A percentile compares a stretch with the other conserved stretches of the same genome.
Evolutionary conservation across 2,329 filamentous ascomycete genomes (phyloP).

Genomic region (Remersonia thermophila): DNA sequence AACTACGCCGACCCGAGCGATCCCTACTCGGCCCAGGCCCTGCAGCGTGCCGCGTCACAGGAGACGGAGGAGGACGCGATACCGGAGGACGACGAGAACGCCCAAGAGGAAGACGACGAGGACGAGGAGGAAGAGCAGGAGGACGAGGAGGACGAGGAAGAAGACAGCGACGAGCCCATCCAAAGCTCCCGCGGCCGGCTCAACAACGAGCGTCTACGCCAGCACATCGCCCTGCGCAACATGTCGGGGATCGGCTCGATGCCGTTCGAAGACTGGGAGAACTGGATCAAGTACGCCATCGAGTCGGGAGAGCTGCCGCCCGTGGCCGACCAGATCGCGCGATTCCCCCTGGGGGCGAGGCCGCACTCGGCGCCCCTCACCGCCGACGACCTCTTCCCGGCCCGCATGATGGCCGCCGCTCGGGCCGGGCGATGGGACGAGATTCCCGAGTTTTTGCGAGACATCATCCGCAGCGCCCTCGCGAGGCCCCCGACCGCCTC

Average conservation of each 20-base stretch:
- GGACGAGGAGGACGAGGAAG: conserved; percentile 9
- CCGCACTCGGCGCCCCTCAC: conserved; percentile 23
- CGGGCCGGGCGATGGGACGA: conserved; percentile 44
- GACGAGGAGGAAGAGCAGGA: conserved; percentile 2
- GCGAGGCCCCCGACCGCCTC: conserved; percentile 23
- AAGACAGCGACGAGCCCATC: conserved; percentile 12
- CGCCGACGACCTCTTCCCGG: conserved; percentile 30
- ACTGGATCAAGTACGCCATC: conserved; percentile 59
- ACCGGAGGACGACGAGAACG: conserved; percentile 5
- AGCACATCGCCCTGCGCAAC: conserved; percentile 51
- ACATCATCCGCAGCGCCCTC: conserved; percentile 36
- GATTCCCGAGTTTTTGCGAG: conserved; percentile 43
- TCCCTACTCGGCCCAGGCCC: conserved; percentile 15
- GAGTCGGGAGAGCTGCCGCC: conserved; percentile 47
- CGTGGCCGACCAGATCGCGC: conserved; percentile 30
- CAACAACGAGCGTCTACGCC: conserved; percentile 52
- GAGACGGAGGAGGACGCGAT: conserved; percentile 4
- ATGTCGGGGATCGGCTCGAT: too few species aligned
- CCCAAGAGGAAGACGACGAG: conserved; percentile 13
- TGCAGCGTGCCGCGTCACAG: conserved; percentile 1
- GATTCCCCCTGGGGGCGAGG: conserved; percentile 17
- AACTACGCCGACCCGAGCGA: conserved; percentile 44
- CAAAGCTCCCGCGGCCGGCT: conserved; percentile 23
- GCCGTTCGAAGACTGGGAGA: conserved; percentile 63
- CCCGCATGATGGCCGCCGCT: conserved; percentile 41